phyloP scores from a whole-genome alignment of 164 flowering plant species.

The Amborella trichopoda region DNA sequence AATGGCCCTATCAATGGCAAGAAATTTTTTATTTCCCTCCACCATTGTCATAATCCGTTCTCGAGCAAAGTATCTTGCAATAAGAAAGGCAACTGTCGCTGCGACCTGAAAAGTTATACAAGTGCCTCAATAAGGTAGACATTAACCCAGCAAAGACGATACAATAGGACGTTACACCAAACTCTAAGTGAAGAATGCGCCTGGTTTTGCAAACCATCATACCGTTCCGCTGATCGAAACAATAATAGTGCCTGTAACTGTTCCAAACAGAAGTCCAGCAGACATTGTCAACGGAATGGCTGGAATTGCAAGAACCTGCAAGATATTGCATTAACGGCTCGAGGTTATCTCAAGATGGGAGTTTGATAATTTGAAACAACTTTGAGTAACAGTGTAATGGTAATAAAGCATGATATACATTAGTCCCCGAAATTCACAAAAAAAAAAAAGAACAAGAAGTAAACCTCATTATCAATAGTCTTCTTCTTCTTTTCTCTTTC shows the following conservation, averaged over 20 bases:
- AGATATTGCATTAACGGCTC: too few species aligned
- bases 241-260: slow-evolving; percentile 65
- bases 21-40: slow-evolving; percentile 91
- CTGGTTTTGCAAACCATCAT: slow-evolving; percentile 20
- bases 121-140: not conserved
- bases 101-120: slow-evolving; percentile 53
- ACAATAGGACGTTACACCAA: too few species aligned
- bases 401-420: too few species aligned
- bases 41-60: slow-evolving; percentile 94
- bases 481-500: too few species aligned
- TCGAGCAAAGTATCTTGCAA: slow-evolving; percentile 99
- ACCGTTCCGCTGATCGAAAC: slow-evolving; percentile 99
- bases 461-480: too few species aligned
- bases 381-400: too few species aligned
- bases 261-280: slow-evolving; percentile 93
- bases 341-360: too few species aligned
- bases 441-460: too few species aligned
- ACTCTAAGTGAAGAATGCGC: too few species aligned
- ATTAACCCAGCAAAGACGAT: not conserved
- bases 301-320: slow-evolving; percentile 91
- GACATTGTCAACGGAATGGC: slow-evolving; percentile 98
- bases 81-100: slow-evolving; percentile 87
- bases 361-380: too few species aligned
- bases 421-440: too few species aligned
- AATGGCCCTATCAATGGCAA: slow-evolving; percentile 97